Evolutionary conservation across 2,329 filamentous ascomycete species (phyloP).

Genomic region (Diplodia sapinea): DNA sequence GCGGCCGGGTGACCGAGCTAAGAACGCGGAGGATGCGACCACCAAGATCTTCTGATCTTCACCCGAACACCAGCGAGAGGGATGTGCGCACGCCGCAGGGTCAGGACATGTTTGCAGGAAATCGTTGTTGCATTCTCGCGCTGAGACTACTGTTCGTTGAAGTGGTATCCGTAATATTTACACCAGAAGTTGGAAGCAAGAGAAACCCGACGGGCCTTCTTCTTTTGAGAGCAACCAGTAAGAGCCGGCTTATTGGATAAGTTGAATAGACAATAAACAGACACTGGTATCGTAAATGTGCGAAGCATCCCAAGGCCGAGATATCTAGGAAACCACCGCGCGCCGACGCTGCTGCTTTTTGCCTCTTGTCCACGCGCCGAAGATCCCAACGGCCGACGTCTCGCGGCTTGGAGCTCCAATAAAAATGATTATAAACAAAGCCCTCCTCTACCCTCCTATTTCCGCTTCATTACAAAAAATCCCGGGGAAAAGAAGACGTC

Average conservation of each 20-base stretch:
- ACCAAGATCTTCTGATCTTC: slow-evolving; percentile 26
- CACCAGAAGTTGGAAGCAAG: slow-evolving; percentile 3
- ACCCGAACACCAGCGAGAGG: background rate
- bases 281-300: slow-evolving; percentile 27
- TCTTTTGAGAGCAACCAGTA: slow-evolving; percentile 16
- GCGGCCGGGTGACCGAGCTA: background rate
- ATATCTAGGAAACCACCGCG: slow-evolving; percentile 24
- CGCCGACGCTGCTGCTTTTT: slow-evolving; percentile 2
- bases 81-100: background rate
- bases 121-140: background rate
- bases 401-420: background rate
- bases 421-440: slow-evolving; percentile 24
- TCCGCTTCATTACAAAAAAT: slow-evolving; percentile 19
- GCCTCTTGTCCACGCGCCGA: background rate
- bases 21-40: slow-evolving; percentile 12
- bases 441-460: slow-evolving; percentile 22
- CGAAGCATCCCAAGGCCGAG: background rate
- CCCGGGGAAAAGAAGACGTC: slow-evolving; percentile 7
- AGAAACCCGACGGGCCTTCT: background rate
- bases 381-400: slow-evolving; percentile 9
- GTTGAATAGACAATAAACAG: slow-evolving; percentile 29
- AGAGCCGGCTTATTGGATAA: slow-evolving; percentile 27
- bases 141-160: background rate
- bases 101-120: background rate
- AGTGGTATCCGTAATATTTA: slow-evolving; percentile 21